Percentiles rank a stretch among this genome's conserved stretches.
Conservation (phyloP, 768 basidiomycete genomes). For the Kwoniella heveanensis region DNA sequence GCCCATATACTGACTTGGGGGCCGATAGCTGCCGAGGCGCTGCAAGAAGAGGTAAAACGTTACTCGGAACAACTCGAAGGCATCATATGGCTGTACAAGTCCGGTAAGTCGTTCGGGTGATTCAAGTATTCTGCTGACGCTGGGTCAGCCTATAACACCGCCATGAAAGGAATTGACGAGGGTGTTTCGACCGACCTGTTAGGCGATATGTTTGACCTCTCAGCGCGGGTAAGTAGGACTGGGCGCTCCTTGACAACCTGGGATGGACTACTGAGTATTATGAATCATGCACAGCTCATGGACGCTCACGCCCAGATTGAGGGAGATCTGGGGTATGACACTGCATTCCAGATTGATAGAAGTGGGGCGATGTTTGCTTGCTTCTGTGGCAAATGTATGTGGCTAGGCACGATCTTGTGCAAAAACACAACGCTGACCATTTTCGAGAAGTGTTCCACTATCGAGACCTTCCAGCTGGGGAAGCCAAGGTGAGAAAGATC, state of each 20-base stretch:
- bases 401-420: too few species aligned
- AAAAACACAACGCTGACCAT: neutral
- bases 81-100: slow-evolving; percentile 7
- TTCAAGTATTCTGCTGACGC: too few species aligned
- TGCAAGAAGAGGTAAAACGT: neutral
- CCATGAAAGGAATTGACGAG: neutral
- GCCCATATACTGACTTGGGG: neutral
- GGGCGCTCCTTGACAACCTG: neutral
- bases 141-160: slow-evolving; percentile 8
- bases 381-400: slow-evolving; percentile 13
- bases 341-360: neutral
- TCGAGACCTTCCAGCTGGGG: neutral
- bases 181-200: neutral
- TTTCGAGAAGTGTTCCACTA: slow-evolving; percentile 5
- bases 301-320: neutral
- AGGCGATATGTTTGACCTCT: slow-evolving; percentile 5
- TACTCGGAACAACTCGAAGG: neutral
- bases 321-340: neutral
- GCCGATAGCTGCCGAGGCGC: neutral
- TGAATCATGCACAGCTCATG: slow-evolving; percentile 4
- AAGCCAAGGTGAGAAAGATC: neutral
- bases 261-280: too few species aligned
- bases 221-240: slow-evolving; percentile 5
- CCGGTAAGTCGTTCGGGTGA: neutral
- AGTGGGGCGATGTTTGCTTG: slow-evolving; percentile 18